These are phyloP conservation scores for Fusarium denticulatum DNA, from an alignment of 2,329 filamentous ascomycete genomes.

Conservation along the genomic window DNA sequence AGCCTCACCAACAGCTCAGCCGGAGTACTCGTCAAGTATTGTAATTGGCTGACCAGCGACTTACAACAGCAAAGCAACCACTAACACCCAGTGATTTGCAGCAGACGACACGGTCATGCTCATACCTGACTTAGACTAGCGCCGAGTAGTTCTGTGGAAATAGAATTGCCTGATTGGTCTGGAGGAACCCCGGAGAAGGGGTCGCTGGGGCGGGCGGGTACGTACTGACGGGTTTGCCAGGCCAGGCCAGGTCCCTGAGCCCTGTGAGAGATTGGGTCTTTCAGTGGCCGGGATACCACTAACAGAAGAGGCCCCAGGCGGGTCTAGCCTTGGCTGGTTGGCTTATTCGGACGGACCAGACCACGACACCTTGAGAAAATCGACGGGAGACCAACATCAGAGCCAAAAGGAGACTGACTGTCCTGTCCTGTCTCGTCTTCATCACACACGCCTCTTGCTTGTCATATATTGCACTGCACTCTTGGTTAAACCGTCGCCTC, in stretches of 20 bases:
- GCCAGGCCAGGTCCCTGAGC: constrained; percentile 14
- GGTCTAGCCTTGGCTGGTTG: constrained; percentile 43
- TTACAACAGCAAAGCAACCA: constrained; percentile 32
- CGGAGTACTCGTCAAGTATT: constrained; percentile 29
- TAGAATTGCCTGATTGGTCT: constrained; percentile 38
- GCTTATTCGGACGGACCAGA: constrained; percentile 50
- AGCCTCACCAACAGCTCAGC: constrained; percentile 20
- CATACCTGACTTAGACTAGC: constrained; percentile 37
- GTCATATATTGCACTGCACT: constrained; percentile 30
- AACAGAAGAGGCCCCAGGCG: constrained; percentile 33
- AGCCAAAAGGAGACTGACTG: constrained; percentile 46
- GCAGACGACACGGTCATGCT: constrained; percentile 38
- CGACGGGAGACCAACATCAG: constrained; percentile 48
- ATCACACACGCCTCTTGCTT: constrained; percentile 36
- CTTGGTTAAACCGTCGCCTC: constrained; percentile 10
- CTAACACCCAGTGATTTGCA: constrained; percentile 36
- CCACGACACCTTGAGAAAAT: constrained; percentile 54
- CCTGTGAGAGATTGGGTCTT: constrained; percentile 21
- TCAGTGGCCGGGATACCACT: constrained; percentile 36
- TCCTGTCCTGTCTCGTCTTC: constrained; percentile 25
- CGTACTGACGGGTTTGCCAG: constrained; percentile 25
- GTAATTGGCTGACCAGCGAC: constrained; percentile 17
- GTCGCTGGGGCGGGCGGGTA: constrained; percentile 35
- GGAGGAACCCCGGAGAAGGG: constrained; percentile 48
- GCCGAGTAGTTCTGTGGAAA: constrained; percentile 7